Percentiles rank a stretch among this genome's conserved stretches.
Conservation (phyloP, 1,284 basidiomycete species). For the Moniliella sp. region DNA sequence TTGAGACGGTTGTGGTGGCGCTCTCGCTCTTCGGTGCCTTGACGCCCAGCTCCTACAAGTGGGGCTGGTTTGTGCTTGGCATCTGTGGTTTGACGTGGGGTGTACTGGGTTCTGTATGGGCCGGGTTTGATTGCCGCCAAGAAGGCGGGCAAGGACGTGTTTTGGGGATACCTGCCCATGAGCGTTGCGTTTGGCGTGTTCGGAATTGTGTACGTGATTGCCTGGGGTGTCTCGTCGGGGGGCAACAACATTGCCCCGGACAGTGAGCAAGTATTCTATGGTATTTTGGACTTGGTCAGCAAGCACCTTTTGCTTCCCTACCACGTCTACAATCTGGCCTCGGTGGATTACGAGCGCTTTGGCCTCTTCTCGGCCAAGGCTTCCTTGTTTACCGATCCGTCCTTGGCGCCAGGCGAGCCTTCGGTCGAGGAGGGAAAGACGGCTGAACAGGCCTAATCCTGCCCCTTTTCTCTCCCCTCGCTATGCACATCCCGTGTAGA, state of each 20-base stretch:
- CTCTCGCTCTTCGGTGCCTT: constrained; percentile 42
- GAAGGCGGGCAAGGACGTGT: too few relatives aligned
- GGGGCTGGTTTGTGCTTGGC: constrained; percentile 35
- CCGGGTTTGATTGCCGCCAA: constrained; percentile 34
- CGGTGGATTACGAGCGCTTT: too few relatives aligned
- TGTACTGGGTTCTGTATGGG: constrained; percentile 28
- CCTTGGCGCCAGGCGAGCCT: too few relatives aligned
- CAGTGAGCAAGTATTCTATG: constrained; percentile 42
- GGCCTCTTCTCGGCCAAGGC: too few relatives aligned
- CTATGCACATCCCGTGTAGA: too few relatives aligned
- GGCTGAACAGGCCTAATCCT: too few relatives aligned
- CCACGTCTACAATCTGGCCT: constrained; percentile 20
- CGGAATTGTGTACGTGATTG: constrained; percentile 40
- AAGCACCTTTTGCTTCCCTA: constrained; percentile 34
- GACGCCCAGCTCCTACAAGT: constrained; percentile 41
- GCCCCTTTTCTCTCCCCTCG: too few relatives aligned
- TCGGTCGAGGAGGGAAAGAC: too few relatives aligned
- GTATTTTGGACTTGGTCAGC: constrained; percentile 41
- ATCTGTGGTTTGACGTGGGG: too few relatives aligned
- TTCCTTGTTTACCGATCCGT: too few relatives aligned
- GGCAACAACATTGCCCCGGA: constrained; percentile 38
- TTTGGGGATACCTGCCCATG: too few relatives aligned
- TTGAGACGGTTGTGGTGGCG: constrained; percentile 38
- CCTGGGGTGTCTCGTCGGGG: constrained; percentile 40
- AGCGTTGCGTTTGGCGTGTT: too few relatives aligned